Evolutionary conservation across 352 stramenopile species (phyloP).

Genomic region (Globisporangium barbulae): DNA sequence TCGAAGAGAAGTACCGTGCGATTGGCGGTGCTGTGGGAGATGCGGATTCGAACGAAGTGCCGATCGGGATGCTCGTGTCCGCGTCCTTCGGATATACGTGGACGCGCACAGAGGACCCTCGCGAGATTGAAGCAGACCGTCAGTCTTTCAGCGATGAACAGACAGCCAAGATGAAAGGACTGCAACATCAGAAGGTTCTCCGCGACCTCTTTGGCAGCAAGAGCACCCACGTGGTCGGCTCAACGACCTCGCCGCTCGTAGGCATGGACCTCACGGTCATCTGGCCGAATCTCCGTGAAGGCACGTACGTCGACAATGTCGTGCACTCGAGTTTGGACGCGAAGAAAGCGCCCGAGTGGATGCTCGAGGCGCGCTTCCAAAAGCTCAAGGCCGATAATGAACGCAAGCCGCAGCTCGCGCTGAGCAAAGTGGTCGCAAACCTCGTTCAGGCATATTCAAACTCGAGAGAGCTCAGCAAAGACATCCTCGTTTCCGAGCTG

Average conservation of each 20-base stretch:
- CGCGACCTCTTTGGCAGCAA: slow-evolving; percentile 35
- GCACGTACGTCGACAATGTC: slow-evolving; percentile 81
- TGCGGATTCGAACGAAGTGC: slow-evolving; percentile 27
- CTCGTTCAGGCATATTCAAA: slow-evolving; percentile 77
- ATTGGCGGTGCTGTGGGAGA: slow-evolving; percentile 23
- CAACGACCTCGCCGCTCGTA: slow-evolving; percentile 37
- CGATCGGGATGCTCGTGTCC: slow-evolving; percentile 59
- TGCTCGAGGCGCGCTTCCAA: slow-evolving; percentile 48
- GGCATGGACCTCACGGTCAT: slow-evolving; percentile 56
- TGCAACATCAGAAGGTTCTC: slow-evolving; percentile 23
- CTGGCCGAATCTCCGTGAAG: slow-evolving; percentile 74
- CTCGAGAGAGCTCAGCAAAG: slow-evolving; percentile 57
- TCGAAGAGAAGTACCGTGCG: slow-evolving; percentile 61
- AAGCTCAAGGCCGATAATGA: slow-evolving; percentile 37
- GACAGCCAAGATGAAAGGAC: background rate
- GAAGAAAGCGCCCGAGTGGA: slow-evolving; percentile 60
- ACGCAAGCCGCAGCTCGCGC: slow-evolving; percentile 49
- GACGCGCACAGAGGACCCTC: slow-evolving; percentile 39
- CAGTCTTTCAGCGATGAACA: slow-evolving; percentile 8
- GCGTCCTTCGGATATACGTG: slow-evolving; percentile 66
- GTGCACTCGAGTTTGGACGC: slow-evolving; percentile 79
- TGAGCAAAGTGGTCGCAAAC: slow-evolving; percentile 66
- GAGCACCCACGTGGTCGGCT: slow-evolving; percentile 30
- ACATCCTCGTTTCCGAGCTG: slow-evolving; percentile 72
- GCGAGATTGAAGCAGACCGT: slow-evolving; percentile 29